Percentiles rank a stretch among this genome's conserved stretches.
These are phyloP conservation scores for Vanrija humicola DNA, from an alignment of 1,284 basidiomycete species.

Conservation along the genomic window DNA sequence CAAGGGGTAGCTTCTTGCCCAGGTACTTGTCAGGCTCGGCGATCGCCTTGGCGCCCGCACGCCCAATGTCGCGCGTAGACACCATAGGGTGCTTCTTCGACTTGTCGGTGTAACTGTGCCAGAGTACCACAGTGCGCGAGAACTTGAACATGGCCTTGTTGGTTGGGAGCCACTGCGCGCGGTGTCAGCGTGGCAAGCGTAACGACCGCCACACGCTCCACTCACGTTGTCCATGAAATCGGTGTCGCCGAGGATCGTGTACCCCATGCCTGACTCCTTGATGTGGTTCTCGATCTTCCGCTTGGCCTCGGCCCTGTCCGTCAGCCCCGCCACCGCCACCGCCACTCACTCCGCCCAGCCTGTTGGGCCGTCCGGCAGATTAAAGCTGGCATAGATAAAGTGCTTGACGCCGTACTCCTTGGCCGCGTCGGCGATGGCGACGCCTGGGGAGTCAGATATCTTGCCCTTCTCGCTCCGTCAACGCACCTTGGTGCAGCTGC, in stretches of 20 bases:
- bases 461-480: not conserved
- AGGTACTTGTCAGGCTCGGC: conserved; percentile 7
- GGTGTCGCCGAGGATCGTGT: conserved; percentile 11
- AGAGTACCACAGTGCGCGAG: conserved; percentile 26
- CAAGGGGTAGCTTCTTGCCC: conserved; percentile 14
- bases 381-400: conserved; percentile 44
- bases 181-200: not conserved
- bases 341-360: conserved; percentile 9
- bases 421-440: conserved; percentile 49
- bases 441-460: conserved; percentile 24
- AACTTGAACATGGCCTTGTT: conserved; percentile 16
- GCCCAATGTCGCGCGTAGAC: conserved; percentile 22
- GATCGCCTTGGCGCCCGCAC: conserved; percentile 24
- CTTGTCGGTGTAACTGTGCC: conserved; percentile 18
- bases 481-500: conserved; percentile 27
- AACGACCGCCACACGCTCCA: not conserved
- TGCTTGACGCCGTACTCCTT: conserved; percentile 46
- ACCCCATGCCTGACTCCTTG: conserved; percentile 1
- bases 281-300: conserved; percentile 26
- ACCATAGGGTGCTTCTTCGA: conserved; percentile 19
- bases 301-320: conserved; percentile 26
- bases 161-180: conserved; percentile 13
- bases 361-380: conserved; percentile 18
- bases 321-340: not conserved
- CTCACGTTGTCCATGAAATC: conserved; percentile 20